Percentiles rank a stretch among this genome's conserved stretches.
phyloP scores from a whole-genome alignment of 208 protist genomes.

The Trypanosomatidae sp. region DNA sequence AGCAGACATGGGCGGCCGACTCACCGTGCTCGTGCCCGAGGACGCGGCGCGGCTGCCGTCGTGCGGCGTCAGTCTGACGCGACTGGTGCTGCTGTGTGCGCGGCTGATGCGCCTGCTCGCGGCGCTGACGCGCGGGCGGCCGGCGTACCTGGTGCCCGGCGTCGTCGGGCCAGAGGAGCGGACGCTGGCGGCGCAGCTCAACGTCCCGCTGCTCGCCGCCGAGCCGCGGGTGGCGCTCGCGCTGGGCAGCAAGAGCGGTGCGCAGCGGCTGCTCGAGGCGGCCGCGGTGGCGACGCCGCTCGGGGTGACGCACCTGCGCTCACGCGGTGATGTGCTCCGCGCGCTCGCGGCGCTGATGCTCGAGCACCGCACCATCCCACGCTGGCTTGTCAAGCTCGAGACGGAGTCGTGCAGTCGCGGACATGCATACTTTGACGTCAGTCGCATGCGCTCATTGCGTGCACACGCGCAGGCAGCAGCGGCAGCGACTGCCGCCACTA shows the following conservation, averaged over 20 bases:
- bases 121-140: constrained; percentile 37
- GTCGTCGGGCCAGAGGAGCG: constrained; percentile 81
- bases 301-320: constrained; percentile 41
- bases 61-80: constrained; percentile 62
- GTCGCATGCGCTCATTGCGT: constrained; percentile 46
- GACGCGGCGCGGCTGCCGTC: constrained; percentile 41
- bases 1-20: constrained; percentile 24
- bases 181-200: constrained; percentile 59
- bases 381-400: constrained; percentile 87
- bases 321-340: constrained; percentile 32
- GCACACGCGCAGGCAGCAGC: background rate
- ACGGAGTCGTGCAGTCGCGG: constrained; percentile 79
- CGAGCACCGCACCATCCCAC: constrained; percentile 41
- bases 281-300: constrained; percentile 63
- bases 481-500: too few relatives aligned
- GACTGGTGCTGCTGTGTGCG: constrained; percentile 47
- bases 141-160: constrained; percentile 74
- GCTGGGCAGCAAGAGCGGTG: constrained; percentile 79
- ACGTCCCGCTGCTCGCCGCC: constrained; percentile 68
- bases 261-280: constrained; percentile 46
- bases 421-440: constrained; percentile 81
- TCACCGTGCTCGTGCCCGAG: constrained; percentile 78
- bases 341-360: constrained; percentile 55
- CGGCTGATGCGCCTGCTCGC: constrained; percentile 75
- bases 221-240: constrained; percentile 66